Percentiles rank a stretch among this genome's conserved stretches.
Conservation (phyloP, 2,329 filamentous ascomycete species). For the Fusarium sp. region DNA sequence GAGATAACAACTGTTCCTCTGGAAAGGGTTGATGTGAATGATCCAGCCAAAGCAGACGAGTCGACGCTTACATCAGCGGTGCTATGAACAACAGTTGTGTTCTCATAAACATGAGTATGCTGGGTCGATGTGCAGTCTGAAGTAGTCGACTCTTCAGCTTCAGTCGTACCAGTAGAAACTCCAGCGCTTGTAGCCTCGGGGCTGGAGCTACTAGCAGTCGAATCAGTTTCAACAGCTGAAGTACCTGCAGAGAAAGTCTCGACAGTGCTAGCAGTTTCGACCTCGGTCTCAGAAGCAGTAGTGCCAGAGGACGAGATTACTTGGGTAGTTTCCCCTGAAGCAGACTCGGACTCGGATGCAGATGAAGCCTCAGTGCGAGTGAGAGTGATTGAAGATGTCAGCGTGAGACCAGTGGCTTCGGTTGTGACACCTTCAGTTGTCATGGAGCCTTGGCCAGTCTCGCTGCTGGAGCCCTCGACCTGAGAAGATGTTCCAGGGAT, state of each 20-base stretch:
- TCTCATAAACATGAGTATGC: conserved; percentile 32
- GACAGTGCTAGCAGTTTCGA: background rate
- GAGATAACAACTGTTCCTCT: conserved; percentile 1
- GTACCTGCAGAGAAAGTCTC: background rate
- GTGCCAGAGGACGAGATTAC: conserved; percentile 2
- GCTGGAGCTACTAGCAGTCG: background rate
- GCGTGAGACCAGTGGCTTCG: background rate
- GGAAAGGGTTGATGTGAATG: conserved; percentile 10
- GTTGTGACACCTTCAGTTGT: conserved; percentile 2
- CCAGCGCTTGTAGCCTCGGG: conserved; percentile 3
- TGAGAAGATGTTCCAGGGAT: background rate
- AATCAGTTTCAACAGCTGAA: background rate
- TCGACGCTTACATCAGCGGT: conserved; percentile 5
- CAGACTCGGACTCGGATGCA: background rate
- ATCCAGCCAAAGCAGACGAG: conserved; percentile 24
- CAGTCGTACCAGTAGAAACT: background rate
- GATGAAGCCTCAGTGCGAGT: conserved; percentile 12
- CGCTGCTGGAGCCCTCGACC: background rate
- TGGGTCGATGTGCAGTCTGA: conserved; percentile 17
- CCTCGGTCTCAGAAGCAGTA: background rate
- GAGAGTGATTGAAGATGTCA: conserved; percentile 7
- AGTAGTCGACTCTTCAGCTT: conserved; percentile 10
- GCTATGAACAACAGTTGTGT: conserved; percentile 27
- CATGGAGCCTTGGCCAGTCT: conserved; percentile 10
- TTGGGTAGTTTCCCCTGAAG: background rate